Evolutionary conservation across 1,284 basidiomycete species (phyloP), one percentile per base, ranked within the genome.

Genomic region (Irpex lacteus): DNA sequence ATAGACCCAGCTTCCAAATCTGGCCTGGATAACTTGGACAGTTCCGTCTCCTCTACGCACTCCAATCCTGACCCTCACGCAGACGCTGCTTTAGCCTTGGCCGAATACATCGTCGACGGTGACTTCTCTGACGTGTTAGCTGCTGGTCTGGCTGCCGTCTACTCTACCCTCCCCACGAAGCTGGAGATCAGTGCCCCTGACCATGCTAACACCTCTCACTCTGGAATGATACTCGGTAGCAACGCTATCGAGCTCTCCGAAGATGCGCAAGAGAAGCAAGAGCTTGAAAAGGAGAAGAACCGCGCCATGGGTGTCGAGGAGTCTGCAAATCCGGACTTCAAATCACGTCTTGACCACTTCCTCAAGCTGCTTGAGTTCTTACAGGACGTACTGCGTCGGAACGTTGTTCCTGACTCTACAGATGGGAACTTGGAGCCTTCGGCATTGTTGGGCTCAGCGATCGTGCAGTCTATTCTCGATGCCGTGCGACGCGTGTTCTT

Each of bases 91-190:
- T 81, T 94, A 61, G 94, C 90, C n/a, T 81, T 96, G 54, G 94
- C 91, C 32, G 94, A 96, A 73, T 98, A 96, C 73, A 94, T 98
- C 59, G 84, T 98, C 15, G 94, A 98, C 71, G 95, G 96, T 6
- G 96, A 98, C 77, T 98, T 98, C 75, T 94, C 95, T 15, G 96
- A 98, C 66, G 96, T 99, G 1, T 85, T 99, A 57, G 95, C 92
- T 4, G 98, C 97, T 4, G 95, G 96, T 13, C 77, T 99, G 8
- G 93, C 95, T 1, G 97, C 97, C 0, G 92, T 97, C 1, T 98
- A 97, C 73, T 98, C 96, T 1, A 77, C 96, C 1, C 80, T 98
- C 15, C 96, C 98, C 0, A 88, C 89, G 15, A 98, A 97, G 76
- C 82, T 98, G 47, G 87, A 87, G 55, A 86, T 94, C 64, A 78